Base-by-base conservation (phyloP, 805 yeast species). In the Candida rishiriensis region DNA sequence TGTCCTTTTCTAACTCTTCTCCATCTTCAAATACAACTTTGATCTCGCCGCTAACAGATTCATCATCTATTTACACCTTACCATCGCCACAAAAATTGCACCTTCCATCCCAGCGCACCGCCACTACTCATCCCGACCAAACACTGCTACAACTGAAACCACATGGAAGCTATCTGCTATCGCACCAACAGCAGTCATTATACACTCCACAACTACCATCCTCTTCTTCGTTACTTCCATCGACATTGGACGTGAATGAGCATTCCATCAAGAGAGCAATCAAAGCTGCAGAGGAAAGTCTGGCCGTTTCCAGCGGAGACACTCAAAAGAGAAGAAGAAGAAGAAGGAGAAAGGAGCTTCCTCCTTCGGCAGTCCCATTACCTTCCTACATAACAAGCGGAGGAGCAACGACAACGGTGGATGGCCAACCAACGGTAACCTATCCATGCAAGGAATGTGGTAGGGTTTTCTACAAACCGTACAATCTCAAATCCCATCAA, bases 401-500 rank as follows among this genome's bases (percentile, higher is more conserved):
- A 21, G 26, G 26, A 21, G 26, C 26, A 21, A 21, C 26, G 7
- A 21, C 26, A 21, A 21, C 26, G 30, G 10, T 29, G 7, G 40
- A 36, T 10, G 28, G 44, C 2, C 52, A 47, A 30, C 42, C 46
- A 15, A 47, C 42, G 3, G 31, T 49, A 4, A 37, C 35, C 4
- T 69, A 60, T 50, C 69, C 71, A 4, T 75, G 80, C 51, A 56
- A 59, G 9, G 56, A 61, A 3, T 75, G 80, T 54, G 70, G 66
- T 11, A 75, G 73, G 50, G 63, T 63, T 11, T 75, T 75, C 54
- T 69, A 64, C 50, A 72, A 72, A 48, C 76, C 76, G 6, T 75
- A 75, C 59, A 75, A 75, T 54, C 61, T 75, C 45, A 72, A 72
- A 49, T 68, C 73, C 7, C 80, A 75, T 53, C 71, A 70, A 70